Evolutionary conservation across 106 monocot genomes (phyloP), one percentile per base, ranked within the genome.

Genomic region (Dendrobium huoshanense): DNA sequence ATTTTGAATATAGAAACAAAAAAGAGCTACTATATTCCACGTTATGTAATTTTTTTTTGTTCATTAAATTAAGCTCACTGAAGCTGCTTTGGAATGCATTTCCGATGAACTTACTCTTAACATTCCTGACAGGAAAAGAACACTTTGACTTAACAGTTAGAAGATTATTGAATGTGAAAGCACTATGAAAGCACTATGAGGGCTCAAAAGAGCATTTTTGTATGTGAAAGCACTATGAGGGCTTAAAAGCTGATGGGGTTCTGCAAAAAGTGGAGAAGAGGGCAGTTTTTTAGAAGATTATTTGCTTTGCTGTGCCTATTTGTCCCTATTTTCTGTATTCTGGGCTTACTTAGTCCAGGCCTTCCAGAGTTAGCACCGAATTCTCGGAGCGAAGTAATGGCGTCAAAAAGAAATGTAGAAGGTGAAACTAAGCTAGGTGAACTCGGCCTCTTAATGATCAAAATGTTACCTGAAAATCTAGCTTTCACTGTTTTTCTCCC

Each of bases 401-500:
- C 55, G 15, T 20, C 73, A 47, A 42, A 58, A 67, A n/a, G 29
- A 55, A 11, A 20, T 17, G 42, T 65, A 19, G 64, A 73, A 24
- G 8, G 48, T 5, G 81, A 81, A 17, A 31, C 59, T 48, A 47
- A 59, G 13, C 24, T 91, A 2, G 88, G 93, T 4, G 74, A 79
- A 43, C 81, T 94, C 41, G 96, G 90, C 22, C 83, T 89, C 18
- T 87, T 82, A 80, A 90, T 96, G 91, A 64, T 94, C 41, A 37
- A 55, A 2, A 90, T 96, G 93, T 77, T 96, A 75, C 92, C 96
- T 6, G 77, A 83, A 55, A 88, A 97, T 80, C 90, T 94, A 54
- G 80, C 94, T 24, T 97, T 97, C 82, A 97, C 92, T 1, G 10
- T 85, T 2, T 92, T 96, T 56, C 47, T 86, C 25, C 94, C 96